Evolutionary conservation across 371 early-diverging fungal genomes (phyloP).

Genomic region (Mortierella sp.): DNA sequence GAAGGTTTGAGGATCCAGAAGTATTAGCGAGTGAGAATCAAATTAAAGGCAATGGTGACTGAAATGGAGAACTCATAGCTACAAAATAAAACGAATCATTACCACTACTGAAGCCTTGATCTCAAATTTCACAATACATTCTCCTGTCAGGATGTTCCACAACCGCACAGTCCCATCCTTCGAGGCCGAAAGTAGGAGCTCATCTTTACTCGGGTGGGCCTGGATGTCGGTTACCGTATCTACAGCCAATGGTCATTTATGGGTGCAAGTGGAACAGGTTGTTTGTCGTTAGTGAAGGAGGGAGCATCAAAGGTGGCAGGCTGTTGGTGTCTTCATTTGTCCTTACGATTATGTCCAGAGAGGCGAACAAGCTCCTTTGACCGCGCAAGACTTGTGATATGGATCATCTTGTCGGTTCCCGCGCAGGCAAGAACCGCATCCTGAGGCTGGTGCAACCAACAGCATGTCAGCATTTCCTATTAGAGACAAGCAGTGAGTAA

Average conservation of each 20-base stretch:
- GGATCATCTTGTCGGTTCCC: slow-evolving; percentile 69
- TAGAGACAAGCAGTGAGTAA: no score
- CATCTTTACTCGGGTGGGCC: slow-evolving; percentile 72
- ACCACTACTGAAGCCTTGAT: slow-evolving; percentile 71
- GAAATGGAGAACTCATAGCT: neutral
- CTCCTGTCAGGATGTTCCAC: slow-evolving; percentile 85
- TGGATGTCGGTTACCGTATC: slow-evolving; percentile 75
- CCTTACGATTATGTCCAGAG: slow-evolving; percentile 72
- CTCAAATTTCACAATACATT: slow-evolving; percentile 71
- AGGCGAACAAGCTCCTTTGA: slow-evolving; percentile 72
- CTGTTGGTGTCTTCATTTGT: neutral
- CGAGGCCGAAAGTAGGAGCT: slow-evolving; percentile 80
- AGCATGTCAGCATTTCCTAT: slow-evolving; percentile 67
- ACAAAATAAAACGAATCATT: slow-evolving; percentile 53
- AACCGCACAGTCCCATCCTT: slow-evolving; percentile 88
- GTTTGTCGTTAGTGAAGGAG: neutral
- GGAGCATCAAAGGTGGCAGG: neutral
- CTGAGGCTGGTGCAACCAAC: slow-evolving; percentile 75
- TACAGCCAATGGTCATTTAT: no score
- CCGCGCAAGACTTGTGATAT: slow-evolving; percentile 78
- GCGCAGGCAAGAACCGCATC: slow-evolving; percentile 79
- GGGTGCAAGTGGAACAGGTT: neutral
- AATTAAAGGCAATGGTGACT: neutral
- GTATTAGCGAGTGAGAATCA: neutral
- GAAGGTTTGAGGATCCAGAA: neutral